Conservation (phyloP, 2,329 filamentous ascomycete species). For the Nothopassalora personata region DNA sequence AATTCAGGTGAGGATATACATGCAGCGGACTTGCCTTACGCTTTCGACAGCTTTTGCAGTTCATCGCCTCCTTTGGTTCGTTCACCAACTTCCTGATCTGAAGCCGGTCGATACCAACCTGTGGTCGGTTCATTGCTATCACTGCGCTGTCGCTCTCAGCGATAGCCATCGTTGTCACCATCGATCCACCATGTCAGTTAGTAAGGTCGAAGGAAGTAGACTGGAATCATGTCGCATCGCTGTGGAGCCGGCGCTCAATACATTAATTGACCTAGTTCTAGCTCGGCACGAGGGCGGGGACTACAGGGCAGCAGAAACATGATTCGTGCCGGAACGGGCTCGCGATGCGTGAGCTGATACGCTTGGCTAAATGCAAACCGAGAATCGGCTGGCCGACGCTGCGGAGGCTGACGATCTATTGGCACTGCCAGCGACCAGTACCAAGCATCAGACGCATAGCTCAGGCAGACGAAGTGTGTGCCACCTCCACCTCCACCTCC, state of each 20-base stretch:
- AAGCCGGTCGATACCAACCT: constrained; percentile 60
- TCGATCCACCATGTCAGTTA: not conserved
- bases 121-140: constrained; percentile 58
- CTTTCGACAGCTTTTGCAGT: constrained; percentile 90
- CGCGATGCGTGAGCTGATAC: not conserved
- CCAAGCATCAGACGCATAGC: not conserved
- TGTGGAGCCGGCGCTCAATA: constrained; percentile 21
- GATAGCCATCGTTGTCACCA: constrained; percentile 14
- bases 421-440: not conserved
- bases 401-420: not conserved
- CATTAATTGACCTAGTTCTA: constrained; percentile 8
- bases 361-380: not conserved
- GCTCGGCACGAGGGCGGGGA: constrained; percentile 12
- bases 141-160: constrained; percentile 23
- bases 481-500: not conserved
- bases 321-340: not conserved
- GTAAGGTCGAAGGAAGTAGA: not conserved
- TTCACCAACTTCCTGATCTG: constrained; percentile 64
- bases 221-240: constrained; percentile 11
- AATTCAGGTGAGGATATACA: not conserved
- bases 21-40: constrained; percentile 61
- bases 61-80: constrained; percentile 85
- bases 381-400: not conserved
- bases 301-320: constrained; percentile 6
- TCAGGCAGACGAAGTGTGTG: too few species aligned